Evolutionary conservation across 2,329 filamentous ascomycete genomes (phyloP).

Genomic region (Pseudogymnoascus sp.): DNA sequence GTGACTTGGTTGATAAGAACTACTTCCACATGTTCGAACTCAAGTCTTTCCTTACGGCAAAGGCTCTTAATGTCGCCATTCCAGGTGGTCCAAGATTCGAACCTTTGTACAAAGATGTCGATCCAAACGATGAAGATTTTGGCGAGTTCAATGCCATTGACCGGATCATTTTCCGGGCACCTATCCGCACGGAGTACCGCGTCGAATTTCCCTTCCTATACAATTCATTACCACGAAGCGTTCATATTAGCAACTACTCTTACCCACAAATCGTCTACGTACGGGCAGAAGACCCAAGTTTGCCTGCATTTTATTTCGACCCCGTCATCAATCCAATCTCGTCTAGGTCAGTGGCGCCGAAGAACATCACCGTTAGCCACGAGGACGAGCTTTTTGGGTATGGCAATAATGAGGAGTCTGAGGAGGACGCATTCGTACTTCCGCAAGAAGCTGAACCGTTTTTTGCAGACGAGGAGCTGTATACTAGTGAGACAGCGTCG

Average conservation of each 20-base stretch:
- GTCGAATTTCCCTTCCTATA: constrained; percentile 93
- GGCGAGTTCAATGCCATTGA: constrained; percentile 99
- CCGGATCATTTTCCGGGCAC: constrained; percentile 94
- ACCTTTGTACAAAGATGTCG: constrained; percentile 95
- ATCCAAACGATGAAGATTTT: constrained; percentile 98
- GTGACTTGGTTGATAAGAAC: constrained; percentile 89
- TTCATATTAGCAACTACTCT: constrained; percentile 89
- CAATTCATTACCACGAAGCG: constrained; percentile 90
- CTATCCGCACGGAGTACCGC: constrained; percentile 89
- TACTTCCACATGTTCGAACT: constrained; percentile 97
- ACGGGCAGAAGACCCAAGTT: constrained; percentile 73
- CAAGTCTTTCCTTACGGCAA: constrained; percentile 90
- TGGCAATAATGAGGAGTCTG: constrained; percentile 61
- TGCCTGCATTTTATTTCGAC: constrained; percentile 96
- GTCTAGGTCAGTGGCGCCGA: constrained; percentile 83
- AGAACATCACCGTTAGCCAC: constrained; percentile 84
- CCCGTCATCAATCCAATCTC: constrained; percentile 97
- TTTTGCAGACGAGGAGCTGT: constrained; percentile 78
- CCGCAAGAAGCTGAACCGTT: constrained; percentile 78
- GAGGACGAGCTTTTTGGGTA: constrained; percentile 89
- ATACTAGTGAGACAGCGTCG: constrained; percentile 78
- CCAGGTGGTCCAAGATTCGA: constrained; percentile 97
- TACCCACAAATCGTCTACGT: constrained; percentile 89
- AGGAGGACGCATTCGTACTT: constrained; percentile 75
- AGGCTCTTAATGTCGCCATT: constrained; percentile 92